Percentiles rank a stretch among this genome's conserved stretches.
phyloP scores from a whole-genome alignment of 306 rosid genomes.

The Dryas drummondii region DNA sequence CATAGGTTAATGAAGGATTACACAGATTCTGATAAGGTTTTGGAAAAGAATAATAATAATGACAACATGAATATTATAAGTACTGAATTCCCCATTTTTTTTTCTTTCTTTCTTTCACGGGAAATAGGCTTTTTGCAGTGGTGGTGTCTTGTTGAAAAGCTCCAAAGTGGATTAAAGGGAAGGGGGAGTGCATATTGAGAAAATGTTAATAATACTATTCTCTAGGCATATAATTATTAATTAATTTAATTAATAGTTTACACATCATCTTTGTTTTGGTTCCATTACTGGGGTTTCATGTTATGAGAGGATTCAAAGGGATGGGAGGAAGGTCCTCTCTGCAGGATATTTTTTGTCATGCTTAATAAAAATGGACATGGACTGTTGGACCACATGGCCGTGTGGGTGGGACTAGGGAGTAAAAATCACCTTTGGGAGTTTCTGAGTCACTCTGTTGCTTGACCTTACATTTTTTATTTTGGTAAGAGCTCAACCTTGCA shows the following conservation, averaged over 20 bases:
- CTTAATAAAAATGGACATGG: background rate
- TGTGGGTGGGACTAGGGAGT: background rate
- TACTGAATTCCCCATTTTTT: too few species aligned
- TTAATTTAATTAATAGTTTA: too few species aligned
- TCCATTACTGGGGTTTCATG: background rate
- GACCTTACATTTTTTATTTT: background rate
- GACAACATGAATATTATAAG: too few species aligned
- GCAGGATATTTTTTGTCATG: background rate
- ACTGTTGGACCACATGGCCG: background rate
- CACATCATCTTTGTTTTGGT: background rate
- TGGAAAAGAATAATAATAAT: background rate
- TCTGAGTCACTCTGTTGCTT: background rate
- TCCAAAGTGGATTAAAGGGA: background rate
- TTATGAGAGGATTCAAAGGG: background rate
- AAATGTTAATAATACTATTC: background rate
- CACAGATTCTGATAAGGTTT: conserved; percentile 7
- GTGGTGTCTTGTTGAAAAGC: background rate
- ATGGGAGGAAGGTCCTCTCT: background rate
- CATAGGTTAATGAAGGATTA: background rate
- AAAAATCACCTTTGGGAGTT: background rate
- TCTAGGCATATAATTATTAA: background rate
- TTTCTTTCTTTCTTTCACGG: background rate
- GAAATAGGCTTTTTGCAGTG: background rate
- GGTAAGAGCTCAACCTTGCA: too few species aligned
- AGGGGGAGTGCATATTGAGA: conserved; percentile 1